Conservation (phyloP, 75 land plant species). For the Picea glauca region DNA sequence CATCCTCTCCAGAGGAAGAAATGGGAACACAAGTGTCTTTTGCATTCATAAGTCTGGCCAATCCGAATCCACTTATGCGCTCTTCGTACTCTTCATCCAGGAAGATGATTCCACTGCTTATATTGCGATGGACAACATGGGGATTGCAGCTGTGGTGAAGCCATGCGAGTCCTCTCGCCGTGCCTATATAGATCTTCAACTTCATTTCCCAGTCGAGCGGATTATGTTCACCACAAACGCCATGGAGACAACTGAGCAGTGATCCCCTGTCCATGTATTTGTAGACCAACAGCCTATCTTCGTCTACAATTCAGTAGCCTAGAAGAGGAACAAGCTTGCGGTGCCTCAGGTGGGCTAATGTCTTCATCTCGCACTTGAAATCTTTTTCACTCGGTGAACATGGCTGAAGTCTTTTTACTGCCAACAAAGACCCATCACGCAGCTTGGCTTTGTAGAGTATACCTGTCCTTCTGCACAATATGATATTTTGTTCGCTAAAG, state of each 20-base stretch:
- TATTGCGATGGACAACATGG: too few relatives aligned
- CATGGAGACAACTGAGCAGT: too few relatives aligned
- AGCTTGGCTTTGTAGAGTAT: constrained; percentile 66
- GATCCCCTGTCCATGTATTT: not conserved
- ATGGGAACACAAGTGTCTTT: too few relatives aligned
- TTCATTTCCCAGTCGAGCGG: not conserved
- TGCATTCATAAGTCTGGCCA: too few relatives aligned
- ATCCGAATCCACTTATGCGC: too few relatives aligned
- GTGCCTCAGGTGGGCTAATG: constrained; percentile 60
- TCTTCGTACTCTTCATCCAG: too few relatives aligned
- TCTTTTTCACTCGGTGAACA: constrained; percentile 56
- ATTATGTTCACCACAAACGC: not conserved
- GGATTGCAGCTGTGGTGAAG: too few relatives aligned
- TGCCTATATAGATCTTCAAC: too few relatives aligned
- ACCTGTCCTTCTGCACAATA: constrained; percentile 69
- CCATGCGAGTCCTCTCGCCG: too few relatives aligned
- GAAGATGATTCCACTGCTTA: too few relatives aligned
- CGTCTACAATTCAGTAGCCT: constrained; percentile 70
- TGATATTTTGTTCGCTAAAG: constrained; percentile 61
- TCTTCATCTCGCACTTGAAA: constrained; percentile 75
- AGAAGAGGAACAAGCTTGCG: constrained; percentile 76
- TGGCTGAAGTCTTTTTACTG: constrained; percentile 74
- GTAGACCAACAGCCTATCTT: constrained; percentile 77
- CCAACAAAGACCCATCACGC: constrained; percentile 62
- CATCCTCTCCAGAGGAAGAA: too few relatives aligned